phyloP scores from a whole-genome alignment of 306 rosid genomes.

The Pyrus communis region DNA sequence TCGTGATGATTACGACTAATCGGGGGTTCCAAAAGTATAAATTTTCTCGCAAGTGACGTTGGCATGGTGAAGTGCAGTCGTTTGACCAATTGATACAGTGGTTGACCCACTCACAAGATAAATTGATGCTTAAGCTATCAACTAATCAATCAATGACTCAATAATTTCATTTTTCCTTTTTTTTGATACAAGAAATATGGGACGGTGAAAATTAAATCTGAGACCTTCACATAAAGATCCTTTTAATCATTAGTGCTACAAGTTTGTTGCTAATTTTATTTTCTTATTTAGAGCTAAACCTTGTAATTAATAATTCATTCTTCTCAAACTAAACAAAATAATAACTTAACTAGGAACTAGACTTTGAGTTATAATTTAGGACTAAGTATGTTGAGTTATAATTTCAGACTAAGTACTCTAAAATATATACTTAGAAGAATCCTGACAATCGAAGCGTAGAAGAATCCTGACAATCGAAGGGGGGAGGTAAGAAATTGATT shows the following conservation, averaged over 20 bases:
- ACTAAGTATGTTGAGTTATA: neutral
- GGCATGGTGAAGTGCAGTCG: constrained; percentile 11
- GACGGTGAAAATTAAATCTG: too few relatives aligned
- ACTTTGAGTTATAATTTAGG: neutral
- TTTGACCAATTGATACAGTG: constrained; percentile 14
- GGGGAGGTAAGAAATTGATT: neutral
- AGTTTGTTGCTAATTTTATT: neutral
- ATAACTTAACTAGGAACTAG: neutral
- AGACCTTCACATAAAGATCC: too few relatives aligned
- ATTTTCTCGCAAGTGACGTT: constrained; percentile 12
- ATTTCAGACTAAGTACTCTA: neutral
- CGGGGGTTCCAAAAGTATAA: neutral
- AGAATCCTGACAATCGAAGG: neutral
- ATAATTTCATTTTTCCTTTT: neutral
- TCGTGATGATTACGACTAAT: constrained; percentile 13
- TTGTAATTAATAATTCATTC: neutral
- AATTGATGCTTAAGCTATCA: constrained; percentile 4
- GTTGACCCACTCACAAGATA: neutral
- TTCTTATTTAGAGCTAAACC: neutral
- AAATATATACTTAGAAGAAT: neutral
- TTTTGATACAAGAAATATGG: neutral
- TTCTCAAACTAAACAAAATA: neutral
- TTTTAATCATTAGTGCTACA: too few relatives aligned
- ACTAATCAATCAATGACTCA: neutral
- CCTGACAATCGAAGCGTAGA: neutral